Percentiles rank a stretch among this genome's conserved stretches.
phyloP scores from a whole-genome alignment of 306 rosid genomes.

The Psophocarpus tetragonolobus region DNA sequence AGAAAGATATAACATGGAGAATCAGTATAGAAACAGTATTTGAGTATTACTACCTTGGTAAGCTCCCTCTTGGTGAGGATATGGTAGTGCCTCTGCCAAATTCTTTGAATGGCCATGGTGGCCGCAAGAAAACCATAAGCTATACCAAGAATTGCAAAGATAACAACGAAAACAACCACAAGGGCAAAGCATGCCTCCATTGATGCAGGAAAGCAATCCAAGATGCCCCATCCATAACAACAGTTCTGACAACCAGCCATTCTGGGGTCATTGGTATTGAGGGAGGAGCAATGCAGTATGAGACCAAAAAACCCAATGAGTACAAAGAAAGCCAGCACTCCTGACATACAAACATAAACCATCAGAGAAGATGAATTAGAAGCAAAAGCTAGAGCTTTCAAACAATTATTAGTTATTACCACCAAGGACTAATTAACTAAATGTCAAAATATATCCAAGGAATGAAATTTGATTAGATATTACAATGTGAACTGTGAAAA shows the following conservation, averaged over 20 bases:
- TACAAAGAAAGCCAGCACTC: conserved; percentile 94
- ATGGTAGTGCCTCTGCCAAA: conserved; percentile 99
- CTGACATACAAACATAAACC: conserved; percentile 45
- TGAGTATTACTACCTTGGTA: conserved; percentile 61
- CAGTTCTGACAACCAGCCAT: conserved; percentile 99
- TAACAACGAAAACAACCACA: conserved; percentile 85
- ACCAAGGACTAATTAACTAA: neutral
- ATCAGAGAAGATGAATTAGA: conserved; percentile 8
- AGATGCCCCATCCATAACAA: conserved; percentile 98
- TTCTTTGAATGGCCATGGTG: conserved; percentile 97
- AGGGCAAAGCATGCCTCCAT: conserved; percentile 99
- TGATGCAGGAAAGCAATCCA: conserved; percentile 99
- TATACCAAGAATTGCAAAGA: conserved; percentile 97
- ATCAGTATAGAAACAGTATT: neutral
- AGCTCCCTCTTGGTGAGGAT: conserved; percentile 98
- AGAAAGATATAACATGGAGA: neutral
- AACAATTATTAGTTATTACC: conserved; percentile 4
- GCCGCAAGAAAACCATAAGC: conserved; percentile 97
- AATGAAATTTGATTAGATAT: neutral
- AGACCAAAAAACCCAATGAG: conserved; percentile 95
- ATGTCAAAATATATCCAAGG: conserved; percentile 1
- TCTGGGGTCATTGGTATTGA: conserved; percentile 82
- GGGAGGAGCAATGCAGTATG: conserved; percentile 90
- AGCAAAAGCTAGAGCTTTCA: conserved; percentile 14
- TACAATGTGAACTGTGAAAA: neutral